Base-by-base conservation (phyloP, 169 alveolate genomes). In the Neospora caninum region DNA sequence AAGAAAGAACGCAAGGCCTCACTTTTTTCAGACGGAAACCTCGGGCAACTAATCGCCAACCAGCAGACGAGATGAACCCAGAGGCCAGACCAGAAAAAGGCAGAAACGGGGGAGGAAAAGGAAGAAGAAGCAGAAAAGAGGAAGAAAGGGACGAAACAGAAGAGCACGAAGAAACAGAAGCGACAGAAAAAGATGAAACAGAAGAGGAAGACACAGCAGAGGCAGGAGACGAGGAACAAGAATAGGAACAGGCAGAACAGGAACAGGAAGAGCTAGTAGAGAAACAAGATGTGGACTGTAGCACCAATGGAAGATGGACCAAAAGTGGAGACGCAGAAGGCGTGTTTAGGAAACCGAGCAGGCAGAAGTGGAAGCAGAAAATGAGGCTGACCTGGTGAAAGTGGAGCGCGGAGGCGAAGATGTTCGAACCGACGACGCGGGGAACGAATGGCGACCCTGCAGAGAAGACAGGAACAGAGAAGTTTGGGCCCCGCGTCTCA, bases 371-470 rank as follows among this genome's bases (percentile, higher is more conserved):
- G 13, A 49, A 49, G 58, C 4, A 49, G 22, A 13, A n/a, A n/a
- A 73, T 64, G 43, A n/a, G 25, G 38, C 89, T 41, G 39, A 41
- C 89, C 69, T 42, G 89, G 39, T 42, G 89, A 67, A 42, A 42
- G 22, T 27, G 89, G 38, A 82, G 89, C 53, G 64, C 53, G 0
- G 89, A 82, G 27, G 89, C 54, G 39, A 42, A 82, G 39, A 82
- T 41, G 89, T 41, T 78, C 38, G 89, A 36, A 0, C 54, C 89
- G 67, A 82, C 38, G 25, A 82, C 41, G 4, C 64, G 89, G n/a
- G 89, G 89, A n/a, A 82, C 4, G 89, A 82, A 82, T 0, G 38
- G 89, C 36, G 39, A 10, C 29, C 86, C 86, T 78, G 86, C 64
- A 7, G 64, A 18, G 69, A 82, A 82, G 88, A 80, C 20, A 39